These are phyloP conservation scores for Crinitomyces ghanaensis DNA, from an alignment of 805 yeast genomes.

Conservation along the genomic window DNA sequence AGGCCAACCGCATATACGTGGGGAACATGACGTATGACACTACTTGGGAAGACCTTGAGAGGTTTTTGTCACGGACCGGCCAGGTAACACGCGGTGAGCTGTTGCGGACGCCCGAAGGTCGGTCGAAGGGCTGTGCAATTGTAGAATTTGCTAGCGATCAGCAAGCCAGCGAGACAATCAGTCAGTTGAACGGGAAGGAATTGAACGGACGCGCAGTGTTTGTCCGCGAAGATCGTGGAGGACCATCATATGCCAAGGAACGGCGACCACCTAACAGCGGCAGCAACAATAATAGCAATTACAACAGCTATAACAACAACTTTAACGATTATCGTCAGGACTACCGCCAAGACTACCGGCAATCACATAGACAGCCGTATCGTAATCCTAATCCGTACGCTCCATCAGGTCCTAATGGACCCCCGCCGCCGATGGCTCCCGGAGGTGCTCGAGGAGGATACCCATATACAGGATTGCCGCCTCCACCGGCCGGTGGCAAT, in stretches of 20 bases:
- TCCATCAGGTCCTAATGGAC: background rate
- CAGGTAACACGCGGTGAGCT: conserved; percentile 73
- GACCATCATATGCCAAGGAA: background rate
- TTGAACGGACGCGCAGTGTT: conserved; percentile 69
- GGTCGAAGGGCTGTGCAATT: conserved; percentile 46
- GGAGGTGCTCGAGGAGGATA: too few relatives aligned
- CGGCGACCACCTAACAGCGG: too few relatives aligned
- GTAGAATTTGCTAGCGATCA: conserved; percentile 63
- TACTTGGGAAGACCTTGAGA: conserved; percentile 29
- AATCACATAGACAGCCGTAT: too few relatives aligned
- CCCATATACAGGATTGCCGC: conserved; percentile 7
- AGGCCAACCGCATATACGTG: conserved; percentile 33
- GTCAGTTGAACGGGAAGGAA: conserved; percentile 50
- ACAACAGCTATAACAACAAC: too few relatives aligned
- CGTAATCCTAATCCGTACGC: background rate
- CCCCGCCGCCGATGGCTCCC: conserved; percentile 1
- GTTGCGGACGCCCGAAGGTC: conserved; percentile 63
- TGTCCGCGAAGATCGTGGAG: conserved; percentile 69
- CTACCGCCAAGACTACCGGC: too few relatives aligned
- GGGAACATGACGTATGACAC: conserved; percentile 32
- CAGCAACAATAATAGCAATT: too few relatives aligned
- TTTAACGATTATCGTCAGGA: too few relatives aligned
- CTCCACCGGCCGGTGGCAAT: conserved; percentile 16
- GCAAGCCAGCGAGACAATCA: conserved; percentile 63
- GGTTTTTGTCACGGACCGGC: conserved; percentile 37